Percentiles rank a stretch among this genome's conserved stretches.
Evolutionary conservation across 352 stramenopile genomes (phyloP).

Genomic region (Globisporangium irregulare): DNA sequence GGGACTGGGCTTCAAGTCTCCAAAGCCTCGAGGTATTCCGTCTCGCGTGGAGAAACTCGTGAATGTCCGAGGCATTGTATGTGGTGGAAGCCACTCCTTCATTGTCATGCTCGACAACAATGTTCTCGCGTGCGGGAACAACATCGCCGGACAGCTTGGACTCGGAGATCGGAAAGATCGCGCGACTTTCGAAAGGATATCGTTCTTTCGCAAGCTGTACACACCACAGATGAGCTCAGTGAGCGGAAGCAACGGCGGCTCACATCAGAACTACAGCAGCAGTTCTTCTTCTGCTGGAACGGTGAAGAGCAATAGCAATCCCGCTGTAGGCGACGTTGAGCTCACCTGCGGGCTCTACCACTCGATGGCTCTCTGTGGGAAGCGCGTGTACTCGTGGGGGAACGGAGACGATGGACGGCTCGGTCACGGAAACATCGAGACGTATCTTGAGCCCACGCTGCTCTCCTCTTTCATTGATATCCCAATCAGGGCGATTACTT

Average conservation of each 20-base stretch:
- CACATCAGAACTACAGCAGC: neutral
- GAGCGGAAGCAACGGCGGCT: neutral
- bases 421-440: conserved; percentile 47
- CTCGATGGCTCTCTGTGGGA: conserved; percentile 40
- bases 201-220: conserved; percentile 46
- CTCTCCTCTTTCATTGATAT: conserved; percentile 33
- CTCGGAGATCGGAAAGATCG: conserved; percentile 49
- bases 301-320: neutral
- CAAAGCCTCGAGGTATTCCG: conserved; percentile 30
- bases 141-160: conserved; percentile 61
- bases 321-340: conserved; percentile 27
- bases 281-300: neutral
- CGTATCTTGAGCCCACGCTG: conserved; percentile 31
- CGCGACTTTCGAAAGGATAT: conserved; percentile 39
- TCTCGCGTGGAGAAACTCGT: conserved; percentile 51
- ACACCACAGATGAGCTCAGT: neutral
- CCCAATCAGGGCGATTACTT: conserved; percentile 39
- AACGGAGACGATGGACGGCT: conserved; percentile 66
- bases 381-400: conserved; percentile 56
- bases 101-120: conserved; percentile 48
- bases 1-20: conserved; percentile 33
- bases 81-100: conserved; percentile 57
- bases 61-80: conserved; percentile 41
- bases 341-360: conserved; percentile 59
- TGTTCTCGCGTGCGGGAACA: conserved; percentile 58